Base-by-base conservation (phyloP, 345 rosid species). In the Acer campestre region DNA sequence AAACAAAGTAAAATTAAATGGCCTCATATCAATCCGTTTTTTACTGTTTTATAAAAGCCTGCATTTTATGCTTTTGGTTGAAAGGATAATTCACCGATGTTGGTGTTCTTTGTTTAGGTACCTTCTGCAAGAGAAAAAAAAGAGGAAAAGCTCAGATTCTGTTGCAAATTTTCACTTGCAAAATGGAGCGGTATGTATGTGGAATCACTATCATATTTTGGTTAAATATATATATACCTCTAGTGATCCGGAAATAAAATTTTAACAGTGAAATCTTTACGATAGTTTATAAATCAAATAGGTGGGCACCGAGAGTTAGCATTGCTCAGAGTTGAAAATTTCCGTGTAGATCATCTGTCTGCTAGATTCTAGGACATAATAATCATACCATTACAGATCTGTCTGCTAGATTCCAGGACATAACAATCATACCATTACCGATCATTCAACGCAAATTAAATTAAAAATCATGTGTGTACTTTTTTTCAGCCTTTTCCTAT, bases 91-190 rank as follows among this genome's bases (percentile, higher is more conserved):
- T 80, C 10, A 67, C 61, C 56, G 55, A 78, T 70, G 22, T 40
- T 27, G 9, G 59, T 53, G 63, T 53, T 75, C 13, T 59, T 69
- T 80, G 61, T 35, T 46, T 77, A 95, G 98, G 90, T 96, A 94
- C 73, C 95, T 94, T 79, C 78, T 96, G 76, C 90, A 86, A 83
- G 98, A 94, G 95, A 92, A 96, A 80, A 92, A 92, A 94, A 84
- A 88, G 98, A 86, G 99, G 97, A 55, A 96, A 92, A 83, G 97
- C 98, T 67, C 87, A 74, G 98, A 96, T 75, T 92, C 98, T 48
- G 99, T 94, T 79, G 92, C 97, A 73, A 96, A 96, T 82, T 96
- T 96, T 85, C 99, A 92, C 87, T 84, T 94, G 90, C 97, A 94
- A 88, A 96, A 94, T 85, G 98, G 99, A 80, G 97, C 97, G 80